phyloP scores from a whole-genome alignment of 2,329 filamentous ascomycete genomes.

The Penicillium thymicola region DNA sequence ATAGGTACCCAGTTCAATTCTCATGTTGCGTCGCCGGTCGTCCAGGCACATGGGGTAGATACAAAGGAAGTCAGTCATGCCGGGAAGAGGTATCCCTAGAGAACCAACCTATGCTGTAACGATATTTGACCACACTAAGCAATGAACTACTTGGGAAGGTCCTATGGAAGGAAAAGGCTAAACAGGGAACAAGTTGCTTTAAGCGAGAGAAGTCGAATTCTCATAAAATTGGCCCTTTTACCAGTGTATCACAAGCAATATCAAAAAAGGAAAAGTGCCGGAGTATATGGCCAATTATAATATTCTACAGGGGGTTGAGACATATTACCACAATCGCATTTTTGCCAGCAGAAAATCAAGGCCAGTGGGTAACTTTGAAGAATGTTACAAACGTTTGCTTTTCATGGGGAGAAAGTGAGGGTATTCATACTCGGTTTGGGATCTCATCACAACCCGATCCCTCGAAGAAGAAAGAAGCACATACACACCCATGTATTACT shows the following conservation, averaged over 20 bases:
- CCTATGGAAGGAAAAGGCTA: background rate
- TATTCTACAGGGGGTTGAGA: background rate
- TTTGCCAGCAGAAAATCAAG: background rate
- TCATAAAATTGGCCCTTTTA: background rate
- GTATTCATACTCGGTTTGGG: background rate
- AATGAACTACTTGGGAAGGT: background rate
- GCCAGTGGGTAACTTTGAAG: background rate
- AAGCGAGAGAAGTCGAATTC: background rate
- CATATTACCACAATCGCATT: background rate
- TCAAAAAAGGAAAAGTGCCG: background rate
- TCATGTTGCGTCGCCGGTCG: background rate
- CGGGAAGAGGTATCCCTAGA: background rate
- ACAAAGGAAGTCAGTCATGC: background rate
- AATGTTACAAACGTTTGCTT: background rate
- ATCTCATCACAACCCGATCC: background rate
- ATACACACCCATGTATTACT: background rate
- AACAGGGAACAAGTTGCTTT: background rate
- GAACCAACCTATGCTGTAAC: background rate
- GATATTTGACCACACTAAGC: background rate
- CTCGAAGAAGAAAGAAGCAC: background rate
- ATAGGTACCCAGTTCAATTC: background rate
- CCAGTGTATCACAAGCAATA: background rate
- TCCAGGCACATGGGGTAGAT: background rate
- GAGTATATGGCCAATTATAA: slow-evolving; percentile 1
- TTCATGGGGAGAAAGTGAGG: background rate